These are phyloP conservation scores for Populus trichocarpa DNA, from an alignment of 441 rosid genomes.

Conservation along the genomic window DNA sequence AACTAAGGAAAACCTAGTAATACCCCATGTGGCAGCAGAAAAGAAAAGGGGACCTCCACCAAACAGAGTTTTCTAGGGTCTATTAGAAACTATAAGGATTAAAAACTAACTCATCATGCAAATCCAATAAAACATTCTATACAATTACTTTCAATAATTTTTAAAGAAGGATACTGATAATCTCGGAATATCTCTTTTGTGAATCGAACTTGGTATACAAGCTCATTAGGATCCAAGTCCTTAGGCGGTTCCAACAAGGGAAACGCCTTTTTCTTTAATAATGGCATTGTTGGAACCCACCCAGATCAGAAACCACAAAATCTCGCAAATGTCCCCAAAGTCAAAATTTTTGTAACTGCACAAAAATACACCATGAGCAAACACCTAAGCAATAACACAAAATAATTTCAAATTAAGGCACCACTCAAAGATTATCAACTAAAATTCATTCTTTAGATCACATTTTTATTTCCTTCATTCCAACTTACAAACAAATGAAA, in stretches of 20 bases:
- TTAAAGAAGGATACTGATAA: constrained; percentile 78
- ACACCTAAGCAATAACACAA: neutral
- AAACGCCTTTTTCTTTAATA: constrained; percentile 73
- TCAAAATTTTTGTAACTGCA: neutral
- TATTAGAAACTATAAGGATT: neutral
- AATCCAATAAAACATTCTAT: neutral
- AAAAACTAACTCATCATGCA: neutral
- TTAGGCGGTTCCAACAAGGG: constrained; percentile 55
- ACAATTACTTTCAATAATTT: neutral
- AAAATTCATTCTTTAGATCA: neutral
- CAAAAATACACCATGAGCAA: constrained; percentile 3
- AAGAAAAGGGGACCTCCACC: neutral
- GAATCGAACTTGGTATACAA: constrained; percentile 88
- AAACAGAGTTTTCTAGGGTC: neutral
- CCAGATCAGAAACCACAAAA: neutral
- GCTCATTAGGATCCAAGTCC: constrained; percentile 67
- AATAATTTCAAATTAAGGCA: neutral
- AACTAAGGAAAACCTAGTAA: neutral
- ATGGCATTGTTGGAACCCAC: constrained; percentile 59
- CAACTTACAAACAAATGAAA: neutral
- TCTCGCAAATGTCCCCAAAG: neutral
- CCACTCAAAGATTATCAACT: neutral
- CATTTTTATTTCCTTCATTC: neutral
- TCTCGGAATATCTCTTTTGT: constrained; percentile 87
- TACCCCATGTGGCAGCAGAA: neutral